Evolutionary conservation across 75 land plant genomes (phyloP), one percentile per base, ranked within the genome.

Genomic region (Sequoiadendron giganteum): DNA sequence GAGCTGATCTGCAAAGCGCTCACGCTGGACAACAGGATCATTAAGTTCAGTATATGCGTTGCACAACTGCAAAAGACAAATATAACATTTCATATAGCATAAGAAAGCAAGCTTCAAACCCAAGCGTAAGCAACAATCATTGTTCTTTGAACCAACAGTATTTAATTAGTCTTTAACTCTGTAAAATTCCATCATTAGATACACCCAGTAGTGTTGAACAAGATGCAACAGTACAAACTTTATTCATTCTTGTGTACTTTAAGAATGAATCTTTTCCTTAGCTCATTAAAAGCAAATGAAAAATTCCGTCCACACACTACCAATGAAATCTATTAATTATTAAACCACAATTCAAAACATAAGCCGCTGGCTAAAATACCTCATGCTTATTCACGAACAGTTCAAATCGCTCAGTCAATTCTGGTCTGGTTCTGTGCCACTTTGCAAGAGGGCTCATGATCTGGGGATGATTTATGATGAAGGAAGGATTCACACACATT

Each of bases 371-470:
- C 25, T 85, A 19, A 85, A 36, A 78, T 89, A 96, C 99, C 91
- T 97, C 99, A 87, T 95, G 98, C 90, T 96, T 97, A 92, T 96
- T 97, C 47, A 97, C 85, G 76, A 97, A 97, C 84, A 97, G 89
- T 88, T 97, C 99, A 92, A 97, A 97, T 16, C 99, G 93, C 89
- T 97, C 99, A 15, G 99, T 97, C 43, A 96, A 86, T 30, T 95
- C 96, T 19, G 95, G 94, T 75, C 89, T 94, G 21, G 93, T 88
- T 86, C 99, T 92, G 80, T 97, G 99, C 94, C 95, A 96, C 90
- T 97, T 97, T 42, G 99, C 99, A 82, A 97, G 91, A 18, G 99
- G 99, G 73, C 98, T 96, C 99, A 97, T 97, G 76, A 97, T 94
- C 85, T 95, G 93, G 9, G 99, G 99, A 88, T 97, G 99, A 88